These are phyloP conservation scores for Gossypium longicalyx DNA, from an alignment of 345 rosid genomes.

Conservation along the genomic window DNA sequence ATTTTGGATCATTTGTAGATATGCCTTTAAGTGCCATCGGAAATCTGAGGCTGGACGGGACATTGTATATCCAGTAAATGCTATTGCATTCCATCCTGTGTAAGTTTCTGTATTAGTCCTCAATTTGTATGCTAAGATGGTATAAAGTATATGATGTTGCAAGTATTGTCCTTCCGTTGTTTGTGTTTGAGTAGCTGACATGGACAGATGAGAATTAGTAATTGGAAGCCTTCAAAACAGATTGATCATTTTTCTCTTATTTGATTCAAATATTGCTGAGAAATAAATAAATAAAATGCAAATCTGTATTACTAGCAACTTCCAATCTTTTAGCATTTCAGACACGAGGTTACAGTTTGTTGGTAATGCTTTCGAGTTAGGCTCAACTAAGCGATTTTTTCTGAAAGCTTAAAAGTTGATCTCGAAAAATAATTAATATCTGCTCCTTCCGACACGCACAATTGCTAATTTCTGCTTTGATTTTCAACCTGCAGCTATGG, in stretches of 20 bases:
- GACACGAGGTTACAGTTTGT: background rate
- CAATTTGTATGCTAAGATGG: background rate
- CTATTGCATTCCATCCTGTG: conserved; percentile 98
- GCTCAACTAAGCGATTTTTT: background rate
- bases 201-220: background rate
- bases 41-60: conserved; percentile 97
- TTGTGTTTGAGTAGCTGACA: background rate
- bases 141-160: background rate
- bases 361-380: background rate
- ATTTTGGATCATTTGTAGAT: conserved; percentile 42
- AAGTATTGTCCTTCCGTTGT: background rate
- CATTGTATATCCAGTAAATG: conserved; percentile 91
- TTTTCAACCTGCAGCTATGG: conserved; percentile 63
- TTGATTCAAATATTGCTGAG: background rate
- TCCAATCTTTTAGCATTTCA: background rate
- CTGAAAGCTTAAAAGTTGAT: background rate
- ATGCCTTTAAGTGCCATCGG: conserved; percentile 98
- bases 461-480: conserved; percentile 11
- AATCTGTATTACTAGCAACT: background rate
- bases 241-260: background rate
- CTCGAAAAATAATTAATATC: background rate
- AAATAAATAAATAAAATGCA: background rate
- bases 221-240: background rate
- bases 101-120: conserved; percentile 38
- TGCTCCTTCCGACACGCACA: background rate